These are phyloP conservation scores for Russula sp. DNA, from an alignment of 768 basidiomycete genomes.

Conservation along the genomic window DNA sequence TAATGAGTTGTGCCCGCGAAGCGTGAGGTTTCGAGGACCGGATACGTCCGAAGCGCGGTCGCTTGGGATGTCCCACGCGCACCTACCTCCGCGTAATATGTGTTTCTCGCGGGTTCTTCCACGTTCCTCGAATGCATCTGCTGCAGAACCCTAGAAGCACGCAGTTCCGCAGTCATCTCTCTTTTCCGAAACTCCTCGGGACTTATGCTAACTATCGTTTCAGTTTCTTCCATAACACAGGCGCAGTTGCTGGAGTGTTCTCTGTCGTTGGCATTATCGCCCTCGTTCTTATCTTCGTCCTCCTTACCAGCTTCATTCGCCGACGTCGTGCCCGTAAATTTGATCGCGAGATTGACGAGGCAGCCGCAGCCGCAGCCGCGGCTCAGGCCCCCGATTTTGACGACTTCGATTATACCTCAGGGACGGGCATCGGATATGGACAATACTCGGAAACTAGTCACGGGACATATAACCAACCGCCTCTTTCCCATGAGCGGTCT, in stretches of 20 bases:
- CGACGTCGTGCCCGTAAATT: conserved; percentile 62
- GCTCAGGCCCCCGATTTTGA: conserved; percentile 49
- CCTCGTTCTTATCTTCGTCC: conserved; percentile 49
- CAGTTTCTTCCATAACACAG: conserved; percentile 64
- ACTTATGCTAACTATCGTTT: neutral
- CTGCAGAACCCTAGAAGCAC: neutral
- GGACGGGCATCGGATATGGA: conserved; percentile 32
- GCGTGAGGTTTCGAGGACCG: neutral
- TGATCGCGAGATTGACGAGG: conserved; percentile 71
- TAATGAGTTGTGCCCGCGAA: neutral
- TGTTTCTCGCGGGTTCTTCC: neutral
- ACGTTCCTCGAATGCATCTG: neutral
- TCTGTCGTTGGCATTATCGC: conserved; percentile 64
- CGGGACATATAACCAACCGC: conserved; percentile 52
- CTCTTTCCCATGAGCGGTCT: conserved; percentile 39
- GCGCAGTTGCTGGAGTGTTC: conserved; percentile 71
- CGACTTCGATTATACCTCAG: conserved; percentile 42
- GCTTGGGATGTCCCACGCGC: neutral
- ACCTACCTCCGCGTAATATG: too few relatives aligned
- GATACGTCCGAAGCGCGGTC: neutral
- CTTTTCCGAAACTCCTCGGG: neutral
- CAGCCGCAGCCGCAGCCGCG: conserved; percentile 61
- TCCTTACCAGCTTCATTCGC: conserved; percentile 54
- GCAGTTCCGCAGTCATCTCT: neutral
- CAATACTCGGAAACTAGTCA: conserved; percentile 53